These are phyloP conservation scores for Pelargonium citronellum DNA, from an alignment of 441 rosid species.

Conservation along the genomic window DNA sequence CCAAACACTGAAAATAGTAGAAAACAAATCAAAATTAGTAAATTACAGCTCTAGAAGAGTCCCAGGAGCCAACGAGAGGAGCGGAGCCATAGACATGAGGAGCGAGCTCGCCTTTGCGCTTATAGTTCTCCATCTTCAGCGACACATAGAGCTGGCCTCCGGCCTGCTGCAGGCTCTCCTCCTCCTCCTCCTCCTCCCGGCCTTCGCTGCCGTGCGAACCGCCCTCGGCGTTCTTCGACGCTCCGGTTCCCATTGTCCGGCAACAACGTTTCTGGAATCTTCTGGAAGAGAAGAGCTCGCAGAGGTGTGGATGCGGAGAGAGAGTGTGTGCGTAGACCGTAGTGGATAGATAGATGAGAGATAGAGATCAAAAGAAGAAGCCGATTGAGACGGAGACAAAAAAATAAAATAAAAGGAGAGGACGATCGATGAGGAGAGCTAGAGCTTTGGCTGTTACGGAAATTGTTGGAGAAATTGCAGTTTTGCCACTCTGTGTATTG, in stretches of 20 bases:
- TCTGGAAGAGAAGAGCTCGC: neutral
- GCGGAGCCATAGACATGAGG: constrained; percentile 93
- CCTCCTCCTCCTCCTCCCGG: neutral
- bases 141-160: constrained; percentile 86
- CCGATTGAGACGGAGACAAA: too few species aligned
- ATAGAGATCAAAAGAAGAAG: too few species aligned
- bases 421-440: too few species aligned
- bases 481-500: too few species aligned
- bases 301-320: neutral
- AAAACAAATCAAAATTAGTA: neutral
- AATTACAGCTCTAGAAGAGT: constrained; percentile 74
- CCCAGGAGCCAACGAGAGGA: constrained; percentile 92
- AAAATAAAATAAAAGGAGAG: too few species aligned
- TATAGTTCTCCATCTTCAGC: constrained; percentile 77
- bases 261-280: too few species aligned
- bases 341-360: too few species aligned
- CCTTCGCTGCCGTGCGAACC: too few species aligned
- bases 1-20: neutral
- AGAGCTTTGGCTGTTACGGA: too few species aligned
- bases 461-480: too few species aligned
- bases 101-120: constrained; percentile 66
- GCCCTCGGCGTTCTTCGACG: constrained; percentile 8
- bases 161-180: neutral
- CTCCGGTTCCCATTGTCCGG: constrained; percentile 1
- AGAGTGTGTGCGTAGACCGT: neutral